Percentiles rank a stretch among this genome's conserved stretches.
These are phyloP conservation scores for Naganishia liquefaciens DNA, from an alignment of 1,284 basidiomycete species.

Conservation along the genomic window DNA sequence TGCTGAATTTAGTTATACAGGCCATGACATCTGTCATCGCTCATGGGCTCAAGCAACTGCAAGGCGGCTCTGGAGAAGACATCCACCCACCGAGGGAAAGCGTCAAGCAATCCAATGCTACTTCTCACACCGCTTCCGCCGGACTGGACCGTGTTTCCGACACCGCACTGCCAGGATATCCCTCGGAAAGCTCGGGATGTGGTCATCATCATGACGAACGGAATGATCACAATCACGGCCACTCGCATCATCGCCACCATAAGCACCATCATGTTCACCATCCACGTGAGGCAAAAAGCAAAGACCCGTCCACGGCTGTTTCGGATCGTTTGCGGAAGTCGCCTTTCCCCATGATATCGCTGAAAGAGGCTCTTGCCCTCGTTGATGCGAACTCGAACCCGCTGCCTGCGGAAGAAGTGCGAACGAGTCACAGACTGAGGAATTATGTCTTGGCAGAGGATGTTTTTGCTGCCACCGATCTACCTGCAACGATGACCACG, in stretches of 20 bases:
- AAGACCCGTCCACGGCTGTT: constrained; percentile 46
- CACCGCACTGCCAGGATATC: background rate
- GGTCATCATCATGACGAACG: constrained; percentile 38
- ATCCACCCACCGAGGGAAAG: constrained; percentile 57
- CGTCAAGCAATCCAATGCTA: constrained; percentile 28
- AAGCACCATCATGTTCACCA: constrained; percentile 56
- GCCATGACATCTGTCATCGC: constrained; percentile 58
- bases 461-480: constrained; percentile 64
- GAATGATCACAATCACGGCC: constrained; percentile 48
- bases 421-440: constrained; percentile 63
- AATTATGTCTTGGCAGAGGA: constrained; percentile 76
- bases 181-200: constrained; percentile 11
- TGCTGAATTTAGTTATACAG: constrained; percentile 1
- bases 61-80: constrained; percentile 65
- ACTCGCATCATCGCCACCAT: constrained; percentile 43
- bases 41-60: constrained; percentile 74
- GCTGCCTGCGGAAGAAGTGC: constrained; percentile 9
- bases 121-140: constrained; percentile 6
- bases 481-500: constrained; percentile 67
- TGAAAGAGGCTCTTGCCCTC: constrained; percentile 65
- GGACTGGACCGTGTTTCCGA: constrained; percentile 11
- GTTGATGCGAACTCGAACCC: constrained; percentile 9
- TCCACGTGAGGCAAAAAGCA: constrained; percentile 45
- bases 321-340: constrained; percentile 69
- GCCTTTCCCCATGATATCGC: constrained; percentile 70